These are phyloP conservation scores for Halteria grandinella DNA, from an alignment of 73 alveolate genomes.

Conservation along the genomic window DNA sequence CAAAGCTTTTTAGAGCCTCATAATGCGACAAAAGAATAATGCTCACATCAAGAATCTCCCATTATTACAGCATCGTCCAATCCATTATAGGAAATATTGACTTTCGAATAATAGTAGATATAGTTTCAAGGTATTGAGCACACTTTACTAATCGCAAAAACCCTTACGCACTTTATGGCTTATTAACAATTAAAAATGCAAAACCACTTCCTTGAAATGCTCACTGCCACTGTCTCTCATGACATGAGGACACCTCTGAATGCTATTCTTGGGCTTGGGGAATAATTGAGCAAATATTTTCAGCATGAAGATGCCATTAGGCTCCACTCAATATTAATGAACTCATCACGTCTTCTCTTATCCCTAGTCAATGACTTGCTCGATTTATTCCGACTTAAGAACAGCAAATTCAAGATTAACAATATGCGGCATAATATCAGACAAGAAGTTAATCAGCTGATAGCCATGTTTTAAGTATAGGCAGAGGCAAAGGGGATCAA, in stretches of 20 bases:
- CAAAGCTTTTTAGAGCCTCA: too few relatives aligned
- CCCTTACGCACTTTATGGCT: not conserved
- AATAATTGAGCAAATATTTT: not conserved
- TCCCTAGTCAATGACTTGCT: slow-evolving; percentile 4
- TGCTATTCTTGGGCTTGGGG: not conserved
- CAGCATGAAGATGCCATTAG: not conserved
- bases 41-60: too few relatives aligned
- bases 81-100: too few relatives aligned
- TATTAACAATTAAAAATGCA: slow-evolving; percentile 18
- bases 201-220: slow-evolving; percentile 33
- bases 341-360: not conserved
- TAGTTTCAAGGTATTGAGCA: too few relatives aligned
- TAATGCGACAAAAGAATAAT: too few relatives aligned
- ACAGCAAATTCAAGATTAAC: not conserved
- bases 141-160: slow-evolving; percentile 2
- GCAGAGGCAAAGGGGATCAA: not conserved
- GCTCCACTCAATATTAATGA: not conserved
- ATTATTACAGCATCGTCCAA: too few relatives aligned
- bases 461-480: not conserved
- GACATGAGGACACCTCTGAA: slow-evolving; percentile 43
- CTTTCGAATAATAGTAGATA: too few relatives aligned
- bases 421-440: not conserved
- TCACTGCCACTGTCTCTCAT: slow-evolving; percentile 46
- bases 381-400: not conserved
- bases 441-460: not conserved